A percentile compares a stretch with the other conserved stretches of the same genome.
These are phyloP conservation scores for Apophysomyces trapeziformis DNA, from an alignment of 371 early-diverging fungal genomes.

Conservation along the genomic window DNA sequence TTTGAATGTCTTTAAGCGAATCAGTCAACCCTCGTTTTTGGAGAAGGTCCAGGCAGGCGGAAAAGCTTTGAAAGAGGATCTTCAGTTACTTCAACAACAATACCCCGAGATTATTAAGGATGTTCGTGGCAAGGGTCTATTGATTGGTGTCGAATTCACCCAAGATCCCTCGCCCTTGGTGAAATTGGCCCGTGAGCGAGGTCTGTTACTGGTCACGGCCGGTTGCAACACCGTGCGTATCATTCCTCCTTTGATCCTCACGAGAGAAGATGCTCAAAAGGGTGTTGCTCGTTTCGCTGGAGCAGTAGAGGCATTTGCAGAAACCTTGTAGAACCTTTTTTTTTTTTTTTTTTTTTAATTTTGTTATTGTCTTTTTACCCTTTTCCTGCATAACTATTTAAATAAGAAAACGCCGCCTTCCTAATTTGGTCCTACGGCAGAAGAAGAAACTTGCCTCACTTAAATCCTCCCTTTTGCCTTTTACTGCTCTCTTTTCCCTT, in stretches of 20 bases:
- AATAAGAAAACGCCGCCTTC: too few relatives aligned
- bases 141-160: conserved; percentile 78
- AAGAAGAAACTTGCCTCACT: too few relatives aligned
- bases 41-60: conserved; percentile 67
- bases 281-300: conserved; percentile 69
- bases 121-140: conserved; percentile 85
- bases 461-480: too few relatives aligned
- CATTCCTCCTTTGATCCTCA: conserved; percentile 84
- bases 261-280: conserved; percentile 67
- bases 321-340: background rate
- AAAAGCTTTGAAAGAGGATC: conserved; percentile 53
- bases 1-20: conserved; percentile 69
- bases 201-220: conserved; percentile 89
- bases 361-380: background rate
- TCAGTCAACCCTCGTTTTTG: conserved; percentile 72
- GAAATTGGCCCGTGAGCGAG: conserved; percentile 77
- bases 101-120: conserved; percentile 68
- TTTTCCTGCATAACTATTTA: background rate
- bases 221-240: conserved; percentile 88
- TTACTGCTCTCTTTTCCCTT: background rate
- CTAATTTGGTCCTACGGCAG: too few relatives aligned
- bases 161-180: conserved; percentile 73
- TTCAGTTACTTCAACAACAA: conserved; percentile 50
- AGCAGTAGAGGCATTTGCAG: conserved; percentile 58
- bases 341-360: background rate